Percentiles rank a stretch among this genome's conserved stretches.
These are phyloP conservation scores for Castanea sativa DNA, from an alignment of 306 rosid species.

Conservation along the genomic window DNA sequence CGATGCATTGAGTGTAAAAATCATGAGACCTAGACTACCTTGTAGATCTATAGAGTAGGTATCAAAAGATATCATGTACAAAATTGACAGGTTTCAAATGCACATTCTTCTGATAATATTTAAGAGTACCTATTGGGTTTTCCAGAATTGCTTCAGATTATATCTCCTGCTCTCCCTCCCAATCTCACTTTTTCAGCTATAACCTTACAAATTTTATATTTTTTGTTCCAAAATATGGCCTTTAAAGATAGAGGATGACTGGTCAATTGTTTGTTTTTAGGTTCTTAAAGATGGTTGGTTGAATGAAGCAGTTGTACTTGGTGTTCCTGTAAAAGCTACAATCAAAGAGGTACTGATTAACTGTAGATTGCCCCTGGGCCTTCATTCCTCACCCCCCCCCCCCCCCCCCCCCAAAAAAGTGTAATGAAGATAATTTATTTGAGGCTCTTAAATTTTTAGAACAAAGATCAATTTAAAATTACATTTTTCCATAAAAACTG, in stretches of 20 bases:
- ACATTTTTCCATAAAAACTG: too few relatives aligned
- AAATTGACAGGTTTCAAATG: background rate
- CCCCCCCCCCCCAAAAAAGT: too few relatives aligned
- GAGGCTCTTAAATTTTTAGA: too few relatives aligned
- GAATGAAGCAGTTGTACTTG: conserved; percentile 92
- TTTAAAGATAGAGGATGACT: conserved; percentile 6
- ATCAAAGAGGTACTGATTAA: conserved; percentile 77
- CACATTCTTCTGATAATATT: background rate
- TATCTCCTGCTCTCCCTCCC: background rate
- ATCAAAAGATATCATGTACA: background rate
- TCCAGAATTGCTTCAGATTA: background rate
- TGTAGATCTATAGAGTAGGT: background rate
- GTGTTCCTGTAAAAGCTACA: conserved; percentile 93
- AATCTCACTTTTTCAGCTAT: background rate
- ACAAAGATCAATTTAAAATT: too few relatives aligned
- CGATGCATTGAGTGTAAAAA: background rate
- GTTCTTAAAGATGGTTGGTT: conserved; percentile 81
- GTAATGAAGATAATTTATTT: too few relatives aligned
- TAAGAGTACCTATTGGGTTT: background rate
- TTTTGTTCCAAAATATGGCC: background rate
- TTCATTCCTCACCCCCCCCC: background rate
- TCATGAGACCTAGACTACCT: background rate
- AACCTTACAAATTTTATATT: background rate
- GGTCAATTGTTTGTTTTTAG: conserved; percentile 40
- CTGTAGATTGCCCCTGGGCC: background rate